Percentiles rank a stretch among this genome's conserved stretches.
phyloP scores from a whole-genome alignment of 345 rosid genomes.

The Populus davidiana region DNA sequence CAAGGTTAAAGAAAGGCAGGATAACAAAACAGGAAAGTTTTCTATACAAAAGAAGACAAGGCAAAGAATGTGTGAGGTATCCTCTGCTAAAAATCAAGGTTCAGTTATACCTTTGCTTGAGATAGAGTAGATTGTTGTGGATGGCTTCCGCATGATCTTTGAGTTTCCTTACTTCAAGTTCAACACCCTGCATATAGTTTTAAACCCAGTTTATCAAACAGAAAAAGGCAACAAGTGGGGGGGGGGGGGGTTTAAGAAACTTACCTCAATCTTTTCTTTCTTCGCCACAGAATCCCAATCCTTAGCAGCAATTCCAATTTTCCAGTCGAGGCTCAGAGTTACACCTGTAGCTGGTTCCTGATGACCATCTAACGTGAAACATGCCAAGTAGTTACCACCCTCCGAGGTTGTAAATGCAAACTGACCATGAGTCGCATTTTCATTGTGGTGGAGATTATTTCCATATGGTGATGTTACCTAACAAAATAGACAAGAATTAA shows the following conservation, averaged over 20 bases:
- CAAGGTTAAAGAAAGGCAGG: not conserved
- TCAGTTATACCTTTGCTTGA: slow-evolving; percentile 51
- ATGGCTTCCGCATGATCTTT: slow-evolving; percentile 63
- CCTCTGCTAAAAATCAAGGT: not conserved
- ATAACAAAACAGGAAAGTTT: not conserved
- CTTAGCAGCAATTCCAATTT: slow-evolving; percentile 80
- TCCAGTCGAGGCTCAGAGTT: slow-evolving; percentile 83
- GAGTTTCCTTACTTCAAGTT: slow-evolving; percentile 73
- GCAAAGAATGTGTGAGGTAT: not conserved
- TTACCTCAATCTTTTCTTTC: slow-evolving; percentile 87
- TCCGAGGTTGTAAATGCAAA: slow-evolving; percentile 76
- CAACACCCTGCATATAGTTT: slow-evolving; percentile 63
- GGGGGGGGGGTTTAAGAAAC: slow-evolving; percentile 14
- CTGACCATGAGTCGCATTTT: slow-evolving; percentile 59
- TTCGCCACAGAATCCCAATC: slow-evolving; percentile 96
- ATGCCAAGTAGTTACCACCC: slow-evolving; percentile 70
- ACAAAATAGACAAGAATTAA: slow-evolving; percentile 7
- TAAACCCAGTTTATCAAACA: not conserved
- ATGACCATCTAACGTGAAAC: slow-evolving; percentile 58
- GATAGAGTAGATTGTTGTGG: slow-evolving; percentile 51
- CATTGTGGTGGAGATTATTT: slow-evolving; percentile 57
- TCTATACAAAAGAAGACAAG: not conserved
- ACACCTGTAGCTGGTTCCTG: slow-evolving; percentile 30
- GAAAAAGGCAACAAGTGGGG: not conserved
- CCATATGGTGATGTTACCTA: slow-evolving; percentile 83